Evolutionary conservation across 257 asterid genomes (phyloP), one percentile per base, ranked within the genome.

Genomic region (Fraxinus excelsior): DNA sequence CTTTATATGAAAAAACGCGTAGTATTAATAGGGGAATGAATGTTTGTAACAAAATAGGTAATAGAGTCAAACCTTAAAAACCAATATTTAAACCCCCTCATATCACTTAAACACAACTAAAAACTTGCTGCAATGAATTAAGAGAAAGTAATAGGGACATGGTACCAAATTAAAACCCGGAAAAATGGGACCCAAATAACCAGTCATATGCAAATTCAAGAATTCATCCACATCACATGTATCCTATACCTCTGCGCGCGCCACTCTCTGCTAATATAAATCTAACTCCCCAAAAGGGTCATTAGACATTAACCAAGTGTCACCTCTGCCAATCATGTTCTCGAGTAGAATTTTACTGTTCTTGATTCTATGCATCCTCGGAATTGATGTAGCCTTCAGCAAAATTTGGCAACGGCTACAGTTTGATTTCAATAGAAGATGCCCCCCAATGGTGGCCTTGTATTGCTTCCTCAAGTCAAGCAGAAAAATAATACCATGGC

Each of bases 381-480:
- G 79, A 74, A 37, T 74, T n/a, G 67, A 70, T 80, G 68, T 70
- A 12, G 78, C 86, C 67, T 78, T 88, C 6, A 3, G 19, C 5
- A 23, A 94, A 88, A 70, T 89, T 95, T 74, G 98, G 98, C 14
- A 74, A 90, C 29, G 99, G 99, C 80, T 93, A 95, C 82, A 78
- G 87, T 34, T 80, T 93, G 75, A 65, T 90, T 74, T 93, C 99
- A 82, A 76, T 93, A 70, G 84, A 86, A 69, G 85, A 91, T 26
- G 80, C n/a, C 89, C 81, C 74, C 94, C 3, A 86, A 88, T 71
- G 97, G 99, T 71, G 99, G 97, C 28, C 84, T 93, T 67, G 46
- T 89, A 8, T 98, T 92, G 46, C 86, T 83, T 18, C 98, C 93
- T 42, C 90, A 91, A 83, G 87, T 93, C 18, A 91, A 91, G 86